Base-by-base conservation (phyloP, 208 protist genomes). In the Leishmania major region DNA sequence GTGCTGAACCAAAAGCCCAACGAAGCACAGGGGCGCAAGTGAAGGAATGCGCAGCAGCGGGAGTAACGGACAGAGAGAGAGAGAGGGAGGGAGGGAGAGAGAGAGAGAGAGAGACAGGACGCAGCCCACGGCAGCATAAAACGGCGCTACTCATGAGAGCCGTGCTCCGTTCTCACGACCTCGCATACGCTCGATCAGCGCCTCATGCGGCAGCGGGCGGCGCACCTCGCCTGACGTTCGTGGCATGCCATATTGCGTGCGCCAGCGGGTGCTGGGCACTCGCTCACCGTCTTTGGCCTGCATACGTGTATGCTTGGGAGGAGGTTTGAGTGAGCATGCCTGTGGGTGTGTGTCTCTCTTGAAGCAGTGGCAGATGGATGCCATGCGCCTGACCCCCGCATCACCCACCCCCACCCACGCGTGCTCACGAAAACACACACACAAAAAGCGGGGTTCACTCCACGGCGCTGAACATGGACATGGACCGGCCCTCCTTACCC, bases 1-100 rank as follows among this genome's bases (percentile, higher is more conserved):
- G 51, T 8, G 15, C 64, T 83, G 25, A 90, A 90, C 60, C 78
- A 78, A 37, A 35, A 37, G 7, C 40, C 4, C 31, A 69, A 40
- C 11, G 60, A 67, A n/a, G n/a, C 28, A 1, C 62, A 69, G 62
- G 31, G 31, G 4, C 62, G 62, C 10, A 69, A 17, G 31, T 37
- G 25, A 37, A 19, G 3, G 11, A 6, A 37, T 22, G 8, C n/a
- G 60, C 10, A 10, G 31, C 25, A 67, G 28, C 11, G 11, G 7
- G n/a, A 10, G 11, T 31, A 31, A 10, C 60, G 60, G 60, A 7
- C n/a, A 67, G 60, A 17, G 11, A 19, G 22, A 62, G 59, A 64
- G n/a, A 31, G 28, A 17, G n/a, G n/a, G n/a, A n/a, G n/a, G n/a
- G n/a, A n/a, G n/a, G n/a, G n/a, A 67, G 60, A 17, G 11, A 19